Percentiles rank a stretch among this genome's conserved stretches.
Conservation (phyloP, 2,329 filamentous ascomycete species). For the Sclerotinia minor region DNA sequence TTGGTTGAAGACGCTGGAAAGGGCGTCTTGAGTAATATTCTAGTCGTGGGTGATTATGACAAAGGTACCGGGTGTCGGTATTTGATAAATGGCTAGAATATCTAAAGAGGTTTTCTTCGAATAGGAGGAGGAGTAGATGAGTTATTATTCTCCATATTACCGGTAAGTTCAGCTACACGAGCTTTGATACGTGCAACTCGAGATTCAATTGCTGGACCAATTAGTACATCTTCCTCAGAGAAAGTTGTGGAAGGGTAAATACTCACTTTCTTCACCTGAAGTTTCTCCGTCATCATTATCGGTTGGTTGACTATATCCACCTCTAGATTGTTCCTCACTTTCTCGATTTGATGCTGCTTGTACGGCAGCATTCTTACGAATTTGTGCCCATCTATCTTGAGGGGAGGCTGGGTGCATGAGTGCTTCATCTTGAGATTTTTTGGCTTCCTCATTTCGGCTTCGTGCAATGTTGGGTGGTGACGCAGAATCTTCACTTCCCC, state of each 20-base stretch:
- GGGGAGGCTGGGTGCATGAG: slow-evolving; percentile 26
- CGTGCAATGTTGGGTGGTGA: slow-evolving; percentile 36
- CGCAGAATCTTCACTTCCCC: slow-evolving; percentile 47
- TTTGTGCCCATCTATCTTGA: slow-evolving; percentile 91
- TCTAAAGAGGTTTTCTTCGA: slow-evolving; percentile 21
- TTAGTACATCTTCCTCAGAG: slow-evolving; percentile 31
- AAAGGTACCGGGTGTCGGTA: neutral
- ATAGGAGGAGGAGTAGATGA: slow-evolving; percentile 28
- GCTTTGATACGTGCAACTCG: slow-evolving; percentile 97
- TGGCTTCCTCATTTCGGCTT: slow-evolving; percentile 37
- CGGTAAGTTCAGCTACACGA: slow-evolving; percentile 89
- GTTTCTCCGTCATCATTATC: slow-evolving; percentile 81
- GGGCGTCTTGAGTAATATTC: neutral
- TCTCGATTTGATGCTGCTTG: slow-evolving; percentile 65
- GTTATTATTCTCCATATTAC: slow-evolving; percentile 63
- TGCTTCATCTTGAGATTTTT: slow-evolving; percentile 35
- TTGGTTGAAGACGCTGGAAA: neutral
- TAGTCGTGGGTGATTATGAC: neutral
- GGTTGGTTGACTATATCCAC: slow-evolving; percentile 56
- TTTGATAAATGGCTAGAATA: neutral
- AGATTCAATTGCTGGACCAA: slow-evolving; percentile 77
- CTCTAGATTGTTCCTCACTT: slow-evolving; percentile 62
- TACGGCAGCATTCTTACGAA: slow-evolving; percentile 89
- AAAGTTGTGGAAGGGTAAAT: slow-evolving; percentile 24
- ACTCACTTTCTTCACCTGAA: slow-evolving; percentile 93